Evolutionary conservation across 202 grass and related monocot genomes (phyloP).

Genomic region (Alloteropsis angusta): DNA sequence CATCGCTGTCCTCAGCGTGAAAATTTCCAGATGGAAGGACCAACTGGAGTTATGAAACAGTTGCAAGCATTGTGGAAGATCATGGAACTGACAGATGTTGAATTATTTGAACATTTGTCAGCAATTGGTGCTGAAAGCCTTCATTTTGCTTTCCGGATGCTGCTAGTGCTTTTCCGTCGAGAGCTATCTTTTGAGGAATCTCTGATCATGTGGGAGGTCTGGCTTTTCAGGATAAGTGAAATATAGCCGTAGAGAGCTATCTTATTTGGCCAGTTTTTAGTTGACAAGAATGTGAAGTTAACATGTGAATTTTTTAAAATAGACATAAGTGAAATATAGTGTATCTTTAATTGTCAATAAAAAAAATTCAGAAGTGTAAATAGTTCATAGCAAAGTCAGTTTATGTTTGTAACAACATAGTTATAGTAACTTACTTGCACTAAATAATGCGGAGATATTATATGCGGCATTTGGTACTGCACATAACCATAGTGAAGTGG

Average conservation of each 20-base stretch:
- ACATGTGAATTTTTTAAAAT: not conserved
- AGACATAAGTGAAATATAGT: not conserved
- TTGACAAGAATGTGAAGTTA: not conserved
- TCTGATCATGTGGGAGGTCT: slow-evolving; percentile 94
- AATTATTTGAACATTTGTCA: slow-evolving; percentile 91
- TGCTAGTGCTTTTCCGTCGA: slow-evolving; percentile 97
- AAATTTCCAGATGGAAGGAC: slow-evolving; percentile 99
- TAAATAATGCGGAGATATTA: not conserved
- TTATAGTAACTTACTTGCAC: slow-evolving; percentile 5
- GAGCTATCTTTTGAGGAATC: slow-evolving; percentile 90
- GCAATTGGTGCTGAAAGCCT: slow-evolving; percentile 88
- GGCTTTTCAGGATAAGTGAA: slow-evolving; percentile 25
- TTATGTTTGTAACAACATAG: slow-evolving; percentile 1
- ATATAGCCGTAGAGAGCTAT: too few species aligned
- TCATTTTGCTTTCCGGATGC: slow-evolving; percentile 96
- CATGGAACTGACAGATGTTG: slow-evolving; percentile 67
- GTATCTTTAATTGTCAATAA: not conserved
- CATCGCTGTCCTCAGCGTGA: slow-evolving; percentile 46
- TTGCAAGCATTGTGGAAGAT: slow-evolving; percentile 93
- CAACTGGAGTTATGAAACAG: slow-evolving; percentile 90
- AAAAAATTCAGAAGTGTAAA: not conserved
- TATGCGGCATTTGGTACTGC: too few species aligned
- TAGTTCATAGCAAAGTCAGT: not conserved
- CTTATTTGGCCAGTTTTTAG: not conserved
- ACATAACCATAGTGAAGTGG: not conserved